A percentile compares a stretch with the other conserved stretches of the same genome.
Conservation (phyloP, 2,329 filamentous ascomycete genomes). For the Cephalotrichum gorgonifer region DNA sequence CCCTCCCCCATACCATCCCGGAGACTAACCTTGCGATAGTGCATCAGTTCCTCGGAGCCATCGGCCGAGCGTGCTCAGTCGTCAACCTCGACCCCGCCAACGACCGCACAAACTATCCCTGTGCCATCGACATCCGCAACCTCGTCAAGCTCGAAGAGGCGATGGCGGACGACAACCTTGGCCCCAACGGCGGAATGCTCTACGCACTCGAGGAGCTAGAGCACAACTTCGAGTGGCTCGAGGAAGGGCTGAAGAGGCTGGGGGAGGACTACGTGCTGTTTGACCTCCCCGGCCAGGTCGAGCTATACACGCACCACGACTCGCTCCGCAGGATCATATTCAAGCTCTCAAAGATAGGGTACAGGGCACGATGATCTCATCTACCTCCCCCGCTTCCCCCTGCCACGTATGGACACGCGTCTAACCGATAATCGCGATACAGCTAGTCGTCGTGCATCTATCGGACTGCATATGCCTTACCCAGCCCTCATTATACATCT, state of each 20-base stretch:
- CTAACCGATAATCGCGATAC: slow-evolving; percentile 3
- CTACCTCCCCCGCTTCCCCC: not conserved
- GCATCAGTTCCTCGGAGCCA: slow-evolving; percentile 95
- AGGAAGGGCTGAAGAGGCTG: slow-evolving; percentile 66
- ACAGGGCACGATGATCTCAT: slow-evolving; percentile 54
- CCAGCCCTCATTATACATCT: slow-evolving; percentile 88
- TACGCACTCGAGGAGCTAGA: slow-evolving; percentile 95
- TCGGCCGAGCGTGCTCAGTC: slow-evolving; percentile 87
- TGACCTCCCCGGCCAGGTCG: slow-evolving; percentile 93
- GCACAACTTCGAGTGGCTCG: slow-evolving; percentile 86
- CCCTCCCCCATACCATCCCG: not conserved
- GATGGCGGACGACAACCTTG: slow-evolving; percentile 83
- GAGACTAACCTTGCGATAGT: slow-evolving; percentile 34
- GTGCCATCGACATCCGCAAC: slow-evolving; percentile 80
- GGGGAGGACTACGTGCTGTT: slow-evolving; percentile 90
- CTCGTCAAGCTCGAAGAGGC: slow-evolving; percentile 88
- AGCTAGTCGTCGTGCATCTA: slow-evolving; percentile 90
- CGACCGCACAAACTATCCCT: slow-evolving; percentile 80
- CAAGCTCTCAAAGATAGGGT: slow-evolving; percentile 79
- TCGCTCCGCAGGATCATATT: slow-evolving; percentile 89
- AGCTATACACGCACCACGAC: slow-evolving; percentile 91
- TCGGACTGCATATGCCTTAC: slow-evolving; percentile 92
- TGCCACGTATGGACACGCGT: not conserved
- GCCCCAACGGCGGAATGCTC: slow-evolving; percentile 83
- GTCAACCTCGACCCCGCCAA: slow-evolving; percentile 97